These are phyloP conservation scores for Flagelloscypha sp. DNA, from an alignment of 768 basidiomycete species.

Conservation along the genomic window DNA sequence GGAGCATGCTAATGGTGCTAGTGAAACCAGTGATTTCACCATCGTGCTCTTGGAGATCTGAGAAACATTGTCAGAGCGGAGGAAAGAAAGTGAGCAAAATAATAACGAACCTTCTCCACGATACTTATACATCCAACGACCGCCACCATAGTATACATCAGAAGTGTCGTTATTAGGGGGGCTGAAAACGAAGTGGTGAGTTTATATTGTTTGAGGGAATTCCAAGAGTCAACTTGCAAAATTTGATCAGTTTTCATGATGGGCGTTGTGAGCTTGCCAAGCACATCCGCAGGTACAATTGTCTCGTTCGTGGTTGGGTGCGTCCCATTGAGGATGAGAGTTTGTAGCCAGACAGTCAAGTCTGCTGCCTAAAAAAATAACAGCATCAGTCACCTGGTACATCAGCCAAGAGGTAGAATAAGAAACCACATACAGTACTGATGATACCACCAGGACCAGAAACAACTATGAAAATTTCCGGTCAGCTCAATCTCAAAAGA, in stretches of 20 bases:
- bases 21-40: constrained; percentile 19
- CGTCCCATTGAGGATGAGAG: constrained; percentile 18
- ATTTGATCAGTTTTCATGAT: constrained; percentile 12
- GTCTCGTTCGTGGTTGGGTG: constrained; percentile 15
- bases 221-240: constrained; percentile 10
- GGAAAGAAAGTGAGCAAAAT: too few relatives aligned
- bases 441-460: constrained; percentile 23
- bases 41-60: too few relatives aligned
- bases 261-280: constrained; percentile 16
- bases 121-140: constrained; percentile 16
- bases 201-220: background rate
- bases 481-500: too few relatives aligned
- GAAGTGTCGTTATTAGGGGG: too few relatives aligned
- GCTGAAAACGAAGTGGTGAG: background rate
- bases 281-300: constrained; percentile 18
- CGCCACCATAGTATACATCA: constrained; percentile 19
- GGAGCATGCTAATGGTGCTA: constrained; percentile 15
- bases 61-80: too few relatives aligned
- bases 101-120: constrained; percentile 17
- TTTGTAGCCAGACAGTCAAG: constrained; percentile 26
- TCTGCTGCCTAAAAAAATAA: constrained; percentile 13
- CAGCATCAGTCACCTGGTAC: background rate
- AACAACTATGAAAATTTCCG: too few relatives aligned
- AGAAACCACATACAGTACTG: constrained; percentile 19
- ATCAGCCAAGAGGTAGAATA: background rate